These are phyloP conservation scores for Rhodotorula sp. DNA, from an alignment of 1,284 basidiomycete genomes.

Conservation along the genomic window DNA sequence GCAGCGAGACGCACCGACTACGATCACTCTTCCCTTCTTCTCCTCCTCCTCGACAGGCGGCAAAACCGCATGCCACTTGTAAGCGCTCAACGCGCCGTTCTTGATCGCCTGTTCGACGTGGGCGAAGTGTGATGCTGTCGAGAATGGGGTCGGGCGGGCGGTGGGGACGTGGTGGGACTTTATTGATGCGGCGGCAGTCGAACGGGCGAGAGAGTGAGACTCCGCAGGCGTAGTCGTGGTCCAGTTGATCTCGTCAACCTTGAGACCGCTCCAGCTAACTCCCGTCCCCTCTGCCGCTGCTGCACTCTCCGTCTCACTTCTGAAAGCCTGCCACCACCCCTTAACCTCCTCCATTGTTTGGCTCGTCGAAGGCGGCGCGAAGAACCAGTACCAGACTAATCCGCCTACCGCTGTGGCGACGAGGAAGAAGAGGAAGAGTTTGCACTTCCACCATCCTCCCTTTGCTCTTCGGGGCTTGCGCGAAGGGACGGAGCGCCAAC, in stretches of 20 bases:
- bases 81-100: conserved; percentile 24
- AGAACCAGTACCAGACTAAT: neutral
- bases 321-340: no score
- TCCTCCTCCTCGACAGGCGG: conserved; percentile 9
- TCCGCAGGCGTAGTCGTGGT: neutral
- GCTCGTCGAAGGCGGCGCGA: neutral
- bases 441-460: conserved; percentile 5
- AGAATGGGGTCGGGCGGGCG: neutral
- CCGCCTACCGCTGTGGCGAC: conserved; percentile 4
- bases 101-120: conserved; percentile 9
- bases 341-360: no score
- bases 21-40: conserved; percentile 32
- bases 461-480: neutral
- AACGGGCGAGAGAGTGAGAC: neutral
- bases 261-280: no score
- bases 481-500: no score
- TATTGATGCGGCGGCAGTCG: neutral
- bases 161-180: neutral
- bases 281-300: no score
- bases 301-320: no score
- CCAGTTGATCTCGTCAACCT: neutral
- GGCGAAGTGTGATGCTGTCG: neutral
- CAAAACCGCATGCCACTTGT: conserved; percentile 34
- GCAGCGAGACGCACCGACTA: conserved; percentile 31
- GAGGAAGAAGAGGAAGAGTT: conserved; percentile 5